phyloP scores from a whole-genome alignment of 306 rosid genomes.

The Quercus mongolica region DNA sequence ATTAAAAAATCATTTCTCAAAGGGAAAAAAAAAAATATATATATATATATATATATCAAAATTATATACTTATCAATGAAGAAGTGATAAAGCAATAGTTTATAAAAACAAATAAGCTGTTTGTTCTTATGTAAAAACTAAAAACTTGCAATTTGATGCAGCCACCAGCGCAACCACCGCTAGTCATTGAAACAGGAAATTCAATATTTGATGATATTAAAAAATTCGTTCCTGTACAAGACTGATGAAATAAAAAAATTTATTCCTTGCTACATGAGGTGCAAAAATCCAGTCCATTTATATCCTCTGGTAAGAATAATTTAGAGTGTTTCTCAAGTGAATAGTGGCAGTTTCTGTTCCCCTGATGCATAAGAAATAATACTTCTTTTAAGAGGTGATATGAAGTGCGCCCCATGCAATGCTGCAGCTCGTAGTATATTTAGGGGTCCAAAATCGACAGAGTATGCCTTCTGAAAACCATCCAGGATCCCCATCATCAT shows the following conservation, averaged over 20 bases:
- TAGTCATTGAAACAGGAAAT: neutral
- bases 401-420: constrained; percentile 57
- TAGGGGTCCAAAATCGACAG: constrained; percentile 84
- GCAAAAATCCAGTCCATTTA: neutral
- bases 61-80: too few relatives aligned
- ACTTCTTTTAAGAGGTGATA: constrained; percentile 76
- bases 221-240: neutral
- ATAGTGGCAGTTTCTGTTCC: constrained; percentile 63
- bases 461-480: constrained; percentile 82
- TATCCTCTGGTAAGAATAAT: neutral
- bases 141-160: too few relatives aligned
- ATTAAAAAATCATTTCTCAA: too few relatives aligned
- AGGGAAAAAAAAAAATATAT: too few relatives aligned
- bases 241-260: neutral
- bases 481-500: constrained; percentile 88
- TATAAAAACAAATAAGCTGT: too few relatives aligned
- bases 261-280: neutral
- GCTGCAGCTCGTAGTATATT: constrained; percentile 77
- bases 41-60: too few relatives aligned
- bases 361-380: constrained; percentile 94
- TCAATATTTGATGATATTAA: neutral
- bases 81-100: too few relatives aligned
- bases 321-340: constrained; percentile 38
- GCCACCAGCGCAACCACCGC: too few relatives aligned
- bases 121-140: too few relatives aligned